These are phyloP conservation scores for Linanthus parryae DNA, from an alignment of 148 eudicot species.

Conservation along the genomic window DNA sequence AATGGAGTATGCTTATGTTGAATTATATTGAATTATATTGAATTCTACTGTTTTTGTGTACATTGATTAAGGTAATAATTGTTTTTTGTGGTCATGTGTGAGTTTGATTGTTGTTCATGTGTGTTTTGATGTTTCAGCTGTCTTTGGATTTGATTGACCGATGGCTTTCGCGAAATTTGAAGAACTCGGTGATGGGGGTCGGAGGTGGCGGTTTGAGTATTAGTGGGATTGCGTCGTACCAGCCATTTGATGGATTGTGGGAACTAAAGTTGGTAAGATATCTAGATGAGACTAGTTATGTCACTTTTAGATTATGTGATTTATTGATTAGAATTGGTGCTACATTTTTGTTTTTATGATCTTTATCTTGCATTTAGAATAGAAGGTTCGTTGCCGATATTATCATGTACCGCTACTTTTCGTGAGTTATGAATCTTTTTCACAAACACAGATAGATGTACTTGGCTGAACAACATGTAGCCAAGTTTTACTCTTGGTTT, in stretches of 20 bases:
- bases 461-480: too few species aligned
- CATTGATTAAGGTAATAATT: too few species aligned
- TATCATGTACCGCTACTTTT: too few species aligned
- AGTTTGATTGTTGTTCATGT: background rate
- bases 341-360: too few species aligned
- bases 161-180: slow-evolving; percentile 58
- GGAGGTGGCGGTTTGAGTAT: slow-evolving; percentile 35
- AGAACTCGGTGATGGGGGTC: slow-evolving; percentile 23
- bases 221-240: slow-evolving; percentile 71
- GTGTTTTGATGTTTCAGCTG: slow-evolving; percentile 35
- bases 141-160: slow-evolving; percentile 74
- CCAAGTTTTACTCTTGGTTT: too few species aligned
- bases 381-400: too few species aligned
- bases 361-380: too few species aligned
- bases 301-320: too few species aligned
- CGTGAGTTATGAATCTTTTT: too few species aligned
- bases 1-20: slow-evolving; percentile 42
- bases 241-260: slow-evolving; percentile 72
- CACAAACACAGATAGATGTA: too few species aligned
- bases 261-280: slow-evolving; percentile 76
- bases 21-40: background rate
- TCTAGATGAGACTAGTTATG: too few species aligned
- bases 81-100: background rate
- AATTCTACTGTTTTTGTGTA: background rate
- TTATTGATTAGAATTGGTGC: too few species aligned